phyloP scores from a whole-genome alignment of 257 asterid species.

The Gentiana macrophylla region DNA sequence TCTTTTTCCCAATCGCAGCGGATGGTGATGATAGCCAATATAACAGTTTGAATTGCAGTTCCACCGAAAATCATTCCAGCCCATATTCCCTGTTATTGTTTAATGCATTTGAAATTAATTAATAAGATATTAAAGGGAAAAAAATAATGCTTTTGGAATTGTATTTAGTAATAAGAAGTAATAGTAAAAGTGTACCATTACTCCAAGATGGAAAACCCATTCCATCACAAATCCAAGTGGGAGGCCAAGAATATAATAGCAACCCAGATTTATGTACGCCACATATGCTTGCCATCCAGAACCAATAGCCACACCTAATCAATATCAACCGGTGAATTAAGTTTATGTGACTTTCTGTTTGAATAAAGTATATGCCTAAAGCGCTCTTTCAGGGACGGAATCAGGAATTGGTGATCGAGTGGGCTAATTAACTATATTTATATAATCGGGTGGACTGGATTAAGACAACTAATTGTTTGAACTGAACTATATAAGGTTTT shows the following conservation, averaged over 20 bases:
- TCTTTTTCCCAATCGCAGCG: slow-evolving; percentile 42
- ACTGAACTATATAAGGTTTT: no score
- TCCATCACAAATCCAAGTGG: slow-evolving; percentile 39
- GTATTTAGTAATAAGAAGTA: not conserved
- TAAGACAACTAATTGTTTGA: no score
- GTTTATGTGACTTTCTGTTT: no score
- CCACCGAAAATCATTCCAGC: slow-evolving; percentile 54
- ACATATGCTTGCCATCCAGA: slow-evolving; percentile 54
- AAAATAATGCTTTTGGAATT: no score
- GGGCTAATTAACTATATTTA: no score
- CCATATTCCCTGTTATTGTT: slow-evolving; percentile 29
- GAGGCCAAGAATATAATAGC: slow-evolving; percentile 37
- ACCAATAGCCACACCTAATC: slow-evolving; percentile 47
- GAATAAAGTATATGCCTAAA: no score
- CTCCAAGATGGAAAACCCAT: slow-evolving; percentile 34
- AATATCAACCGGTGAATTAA: not conserved
- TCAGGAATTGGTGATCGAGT: no score
- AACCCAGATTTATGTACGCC: slow-evolving; percentile 38
- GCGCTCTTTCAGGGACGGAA: no score
- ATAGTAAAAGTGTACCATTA: slow-evolving; percentile 24
- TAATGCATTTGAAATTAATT: no score
- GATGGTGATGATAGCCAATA: slow-evolving; percentile 20
- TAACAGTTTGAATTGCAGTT: slow-evolving; percentile 33
- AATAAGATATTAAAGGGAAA: not conserved
- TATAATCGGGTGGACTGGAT: no score